These are phyloP conservation scores for Cornus florida DNA, from an alignment of 148 eudicot species.

Conservation along the genomic window DNA sequence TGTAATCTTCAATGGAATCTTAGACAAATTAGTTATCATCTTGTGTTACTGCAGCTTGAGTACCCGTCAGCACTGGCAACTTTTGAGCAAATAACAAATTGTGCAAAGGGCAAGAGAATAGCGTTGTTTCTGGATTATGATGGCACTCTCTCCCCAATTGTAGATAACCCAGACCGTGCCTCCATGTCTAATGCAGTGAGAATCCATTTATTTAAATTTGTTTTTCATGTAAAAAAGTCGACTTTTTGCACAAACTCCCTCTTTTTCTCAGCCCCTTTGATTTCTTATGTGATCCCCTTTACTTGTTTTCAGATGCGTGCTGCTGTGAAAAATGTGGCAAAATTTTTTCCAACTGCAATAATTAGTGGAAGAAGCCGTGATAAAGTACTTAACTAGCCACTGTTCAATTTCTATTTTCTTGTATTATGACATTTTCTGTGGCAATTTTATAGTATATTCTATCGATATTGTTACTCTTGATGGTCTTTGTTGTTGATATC, in stretches of 20 bases:
- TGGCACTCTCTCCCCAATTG: conserved; percentile 96
- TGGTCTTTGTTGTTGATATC: background rate
- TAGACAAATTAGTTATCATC: background rate
- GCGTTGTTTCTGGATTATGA: conserved; percentile 96
- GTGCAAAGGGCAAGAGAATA: conserved; percentile 73
- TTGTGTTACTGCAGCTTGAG: conserved; percentile 53
- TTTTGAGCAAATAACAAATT: conserved; percentile 68
- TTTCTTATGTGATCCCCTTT: conserved; percentile 3
- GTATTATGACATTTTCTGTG: conserved; percentile 3
- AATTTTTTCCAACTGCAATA: conserved; percentile 84
- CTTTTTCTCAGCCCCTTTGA: background rate
- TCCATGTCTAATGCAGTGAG: conserved; percentile 87
- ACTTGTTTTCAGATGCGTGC: conserved; percentile 67
- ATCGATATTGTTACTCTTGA: background rate
- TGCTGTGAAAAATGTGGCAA: conserved; percentile 76
- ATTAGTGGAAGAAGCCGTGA: conserved; percentile 98
- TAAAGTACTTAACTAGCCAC: conserved; percentile 46
- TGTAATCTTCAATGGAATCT: background rate
- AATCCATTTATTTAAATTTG: conserved; percentile 1
- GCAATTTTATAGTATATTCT: background rate
- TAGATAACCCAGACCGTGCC: conserved; percentile 88
- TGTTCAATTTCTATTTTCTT: background rate
- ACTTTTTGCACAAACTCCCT: background rate
- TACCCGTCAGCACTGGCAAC: conserved; percentile 90
- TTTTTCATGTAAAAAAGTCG: background rate